Percentiles rank a stretch among this genome's conserved stretches.
Evolutionary conservation across 139 green algal species (phyloP).

Genomic region (Coccomyxa sp.): DNA sequence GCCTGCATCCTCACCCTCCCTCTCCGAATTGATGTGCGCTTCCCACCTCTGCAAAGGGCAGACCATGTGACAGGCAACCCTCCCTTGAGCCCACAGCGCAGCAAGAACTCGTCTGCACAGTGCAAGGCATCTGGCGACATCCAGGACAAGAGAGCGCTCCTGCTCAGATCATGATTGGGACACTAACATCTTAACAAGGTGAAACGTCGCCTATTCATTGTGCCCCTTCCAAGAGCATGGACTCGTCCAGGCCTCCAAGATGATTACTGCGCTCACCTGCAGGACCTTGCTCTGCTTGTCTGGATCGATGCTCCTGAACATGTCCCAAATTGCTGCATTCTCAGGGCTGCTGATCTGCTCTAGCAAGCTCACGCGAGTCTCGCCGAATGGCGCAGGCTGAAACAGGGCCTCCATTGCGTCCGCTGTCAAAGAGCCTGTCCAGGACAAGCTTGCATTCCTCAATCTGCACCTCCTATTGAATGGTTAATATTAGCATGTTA

Average conservation of each 20-base stretch:
- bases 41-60: constrained; percentile 38
- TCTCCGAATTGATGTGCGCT: constrained; percentile 15
- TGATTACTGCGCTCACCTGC: constrained; percentile 8
- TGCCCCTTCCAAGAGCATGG: background rate
- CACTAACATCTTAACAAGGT: background rate
- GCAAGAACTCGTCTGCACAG: background rate
- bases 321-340: constrained; percentile 31
- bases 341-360: constrained; percentile 8
- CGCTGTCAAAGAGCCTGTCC: constrained; percentile 27
- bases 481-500: background rate
- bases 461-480: too few relatives aligned
- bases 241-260: background rate
- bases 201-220: too few relatives aligned
- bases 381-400: constrained; percentile 51
- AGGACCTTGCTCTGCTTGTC: constrained; percentile 46
- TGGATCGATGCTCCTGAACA: constrained; percentile 44
- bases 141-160: too few relatives aligned
- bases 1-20: background rate
- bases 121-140: too few relatives aligned
- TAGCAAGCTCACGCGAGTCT: constrained; percentile 16
- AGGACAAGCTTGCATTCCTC: background rate
- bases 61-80: background rate
- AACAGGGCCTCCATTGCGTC: constrained; percentile 48
- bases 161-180: background rate
- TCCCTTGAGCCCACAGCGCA: background rate